Base-by-base conservation (phyloP, 176 grass and related monocot genomes). In the Sorghum bicolor region DNA sequence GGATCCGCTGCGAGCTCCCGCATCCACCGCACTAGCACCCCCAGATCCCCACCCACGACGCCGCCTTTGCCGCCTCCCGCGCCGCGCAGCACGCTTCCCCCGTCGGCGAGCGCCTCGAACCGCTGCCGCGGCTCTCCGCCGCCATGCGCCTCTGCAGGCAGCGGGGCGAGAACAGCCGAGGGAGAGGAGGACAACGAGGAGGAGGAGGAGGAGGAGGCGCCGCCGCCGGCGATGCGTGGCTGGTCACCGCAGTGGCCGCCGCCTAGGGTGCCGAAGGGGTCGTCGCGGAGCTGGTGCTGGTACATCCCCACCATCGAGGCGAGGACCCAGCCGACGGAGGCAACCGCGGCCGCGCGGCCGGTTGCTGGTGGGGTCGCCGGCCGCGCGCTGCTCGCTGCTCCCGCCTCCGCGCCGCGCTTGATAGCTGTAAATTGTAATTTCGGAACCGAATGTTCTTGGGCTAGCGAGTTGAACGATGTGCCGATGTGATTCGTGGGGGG, bases 231-330 rank as follows among this genome's bases (percentile, higher is more conserved):
- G 71, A 75, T 53, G 34, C 48, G 82, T 40, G 80, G 88, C 81
- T 86, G 79, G 65, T 89, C 80, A 33, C 67, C 60, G 80, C 61
- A 86, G 79, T 86, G 83, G 64, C 82, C 82, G 76, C 79, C 81
- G 48, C 62, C 31, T 53, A 80, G 76, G 79, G 78, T 47, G 48
- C 47, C 66, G 60, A 84, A 76, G 25, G 76, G 71, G 28, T 86
- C 86, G 41, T 91, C 92, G 85, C 77, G 22, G 70, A 91, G 92
- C 73, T 82, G 92, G 72, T 91, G 86, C 74, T 91, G 86, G 81
- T 91, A 90, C 85, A 88, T 86, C 65, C 70, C 70, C 58, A 82
- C 83, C 82, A 89, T 81, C 72, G 75, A 72, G 22, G 82, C 76
- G n/a, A 73, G 83, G 50, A 48, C 75, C n/a, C 57, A 77, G 66